Evolutionary conservation across 176 grass and related monocot species (phyloP).

Genomic region (Zoysia pacifica): DNA sequence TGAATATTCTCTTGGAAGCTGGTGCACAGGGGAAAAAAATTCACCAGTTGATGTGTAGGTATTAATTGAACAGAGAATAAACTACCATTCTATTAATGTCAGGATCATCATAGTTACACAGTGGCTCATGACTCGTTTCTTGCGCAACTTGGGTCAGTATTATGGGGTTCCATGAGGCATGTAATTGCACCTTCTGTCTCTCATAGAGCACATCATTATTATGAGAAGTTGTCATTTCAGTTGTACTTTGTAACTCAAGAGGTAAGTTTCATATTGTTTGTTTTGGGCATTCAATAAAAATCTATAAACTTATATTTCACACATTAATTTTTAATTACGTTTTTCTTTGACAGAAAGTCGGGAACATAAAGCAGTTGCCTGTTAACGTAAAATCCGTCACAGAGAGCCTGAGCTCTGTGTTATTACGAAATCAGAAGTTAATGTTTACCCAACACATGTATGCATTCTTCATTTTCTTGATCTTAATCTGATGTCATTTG

Average conservation of each 20-base stretch:
- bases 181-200: constrained; percentile 92
- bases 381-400: constrained; percentile 73
- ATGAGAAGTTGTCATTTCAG: constrained; percentile 93
- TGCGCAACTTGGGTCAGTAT: constrained; percentile 82
- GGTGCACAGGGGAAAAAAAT: not conserved
- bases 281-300: constrained; percentile 9
- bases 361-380: constrained; percentile 81
- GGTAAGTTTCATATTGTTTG: constrained; percentile 48
- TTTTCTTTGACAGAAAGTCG: constrained; percentile 57
- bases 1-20: constrained; percentile 20
- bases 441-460: constrained; percentile 73
- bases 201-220: constrained; percentile 81
- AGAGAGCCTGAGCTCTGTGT: constrained; percentile 76
- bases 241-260: constrained; percentile 90
- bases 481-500: constrained; percentile 16
- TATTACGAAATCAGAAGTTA: constrained; percentile 67
- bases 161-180: constrained; percentile 94
- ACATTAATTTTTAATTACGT: not conserved
- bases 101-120: constrained; percentile 80
- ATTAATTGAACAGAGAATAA: constrained; percentile 18
- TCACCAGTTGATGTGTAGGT: not conserved
- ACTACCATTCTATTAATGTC: constrained; percentile 14
- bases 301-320: constrained; percentile 14
- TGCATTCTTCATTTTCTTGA: constrained; percentile 31
- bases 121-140: constrained; percentile 93